These are phyloP conservation scores for Plasmodium sp. DNA, from an alignment of 169 alveolate species.

Conservation along the genomic window DNA sequence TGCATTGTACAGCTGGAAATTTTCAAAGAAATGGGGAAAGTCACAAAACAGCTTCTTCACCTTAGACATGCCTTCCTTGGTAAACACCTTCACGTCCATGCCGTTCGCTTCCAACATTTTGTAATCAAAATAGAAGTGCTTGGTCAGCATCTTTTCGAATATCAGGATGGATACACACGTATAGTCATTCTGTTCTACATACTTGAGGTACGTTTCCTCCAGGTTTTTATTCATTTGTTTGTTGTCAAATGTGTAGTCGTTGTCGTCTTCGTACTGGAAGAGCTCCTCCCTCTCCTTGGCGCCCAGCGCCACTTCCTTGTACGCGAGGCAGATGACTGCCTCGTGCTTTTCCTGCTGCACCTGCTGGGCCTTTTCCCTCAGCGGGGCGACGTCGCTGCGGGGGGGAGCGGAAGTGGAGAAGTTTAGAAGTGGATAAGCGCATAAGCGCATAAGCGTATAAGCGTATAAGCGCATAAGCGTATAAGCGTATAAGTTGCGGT, in stretches of 20 bases:
- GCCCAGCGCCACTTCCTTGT: conserved; percentile 9
- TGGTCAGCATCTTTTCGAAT: conserved; percentile 25
- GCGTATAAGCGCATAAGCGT: too few species aligned
- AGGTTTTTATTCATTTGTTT: background rate
- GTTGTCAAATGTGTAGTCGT: background rate
- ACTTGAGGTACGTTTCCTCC: background rate
- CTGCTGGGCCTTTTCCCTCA: background rate
- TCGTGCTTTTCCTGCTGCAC: background rate
- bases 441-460: too few species aligned
- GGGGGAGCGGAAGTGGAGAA: background rate
- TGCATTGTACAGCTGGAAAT: conserved; percentile 25
- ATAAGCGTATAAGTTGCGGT: too few species aligned
- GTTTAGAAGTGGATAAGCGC: background rate
- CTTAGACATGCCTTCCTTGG: conserved; percentile 1
- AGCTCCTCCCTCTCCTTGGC: conserved; percentile 18
- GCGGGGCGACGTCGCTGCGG: conserved; percentile 23
- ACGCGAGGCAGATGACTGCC: conserved; percentile 32
- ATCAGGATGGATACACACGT: conserved; percentile 39
- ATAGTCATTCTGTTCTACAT: conserved; percentile 21
- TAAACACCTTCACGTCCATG: conserved; percentile 34
- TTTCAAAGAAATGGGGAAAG: conserved; percentile 9
- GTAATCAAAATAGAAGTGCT: conserved; percentile 51
- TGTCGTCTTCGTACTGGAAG: background rate
- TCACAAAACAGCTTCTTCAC: conserved; percentile 5
- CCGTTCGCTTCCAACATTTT: conserved; percentile 39